Evolutionary conservation across 1,139 yeast species (phyloP).

Genomic region (Lodderomyces jiufengensis): DNA sequence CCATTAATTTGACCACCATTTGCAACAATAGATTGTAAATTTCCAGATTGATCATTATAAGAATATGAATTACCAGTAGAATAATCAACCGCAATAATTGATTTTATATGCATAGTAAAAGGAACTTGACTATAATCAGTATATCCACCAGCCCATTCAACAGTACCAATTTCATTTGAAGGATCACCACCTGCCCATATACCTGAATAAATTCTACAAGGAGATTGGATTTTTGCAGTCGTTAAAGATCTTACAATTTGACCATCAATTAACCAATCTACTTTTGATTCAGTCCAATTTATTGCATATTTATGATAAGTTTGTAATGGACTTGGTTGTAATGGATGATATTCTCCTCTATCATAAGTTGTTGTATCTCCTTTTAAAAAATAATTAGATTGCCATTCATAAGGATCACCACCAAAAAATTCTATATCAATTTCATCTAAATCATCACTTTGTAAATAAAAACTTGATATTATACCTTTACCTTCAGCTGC

Average conservation of each 20-base stretch:
- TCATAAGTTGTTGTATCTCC: slow-evolving; percentile 76
- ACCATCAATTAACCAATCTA: slow-evolving; percentile 66
- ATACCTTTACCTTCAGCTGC: slow-evolving; percentile 77
- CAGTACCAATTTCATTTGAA: slow-evolving; percentile 61
- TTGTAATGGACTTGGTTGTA: slow-evolving; percentile 46
- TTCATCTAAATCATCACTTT: slow-evolving; percentile 84
- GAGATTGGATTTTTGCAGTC: slow-evolving; percentile 66
- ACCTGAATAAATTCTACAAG: slow-evolving; percentile 69
- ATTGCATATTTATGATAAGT: slow-evolving; percentile 72
- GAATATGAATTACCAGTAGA: slow-evolving; percentile 70
- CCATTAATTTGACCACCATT: slow-evolving; percentile 63
- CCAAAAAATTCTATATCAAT: slow-evolving; percentile 86
- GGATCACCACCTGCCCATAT: slow-evolving; percentile 84
- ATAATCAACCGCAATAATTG: slow-evolving; percentile 67
- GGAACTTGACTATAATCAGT: slow-evolving; percentile 67
- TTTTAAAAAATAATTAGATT: slow-evolving; percentile 77
- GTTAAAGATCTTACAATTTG: slow-evolving; percentile 52
- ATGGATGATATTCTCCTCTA: slow-evolving; percentile 67
- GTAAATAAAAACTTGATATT: slow-evolving; percentile 74
- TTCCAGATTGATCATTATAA: slow-evolving; percentile 63
- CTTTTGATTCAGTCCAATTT: slow-evolving; percentile 69
- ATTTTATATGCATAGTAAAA: slow-evolving; percentile 62
- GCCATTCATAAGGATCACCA: slow-evolving; percentile 66
- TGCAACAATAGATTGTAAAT: slow-evolving; percentile 66
- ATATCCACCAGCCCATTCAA: slow-evolving; percentile 83